Evolutionary conservation across 2,329 filamentous ascomycete genomes (phyloP), one percentile per base, ranked within the genome.

Genomic region (Myriosclerotinia scirpicola): DNA sequence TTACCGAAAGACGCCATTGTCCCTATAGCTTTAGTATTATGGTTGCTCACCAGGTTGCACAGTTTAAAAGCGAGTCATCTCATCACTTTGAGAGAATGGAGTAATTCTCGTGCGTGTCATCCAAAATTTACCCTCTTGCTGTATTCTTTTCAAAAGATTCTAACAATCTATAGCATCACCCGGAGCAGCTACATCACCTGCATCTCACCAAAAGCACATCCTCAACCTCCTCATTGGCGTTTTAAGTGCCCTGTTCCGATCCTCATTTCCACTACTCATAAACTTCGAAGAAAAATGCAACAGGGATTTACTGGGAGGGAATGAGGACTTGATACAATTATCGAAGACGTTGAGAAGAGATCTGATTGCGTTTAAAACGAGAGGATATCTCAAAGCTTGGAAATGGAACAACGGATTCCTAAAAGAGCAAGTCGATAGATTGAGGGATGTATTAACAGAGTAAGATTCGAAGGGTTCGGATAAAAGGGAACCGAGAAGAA

Each of bases 21-120:
- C n/a, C 73, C 72, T 5, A 71, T 75, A 2, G 71, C 71, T 22
- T 55, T 75, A 8, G 71, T 73, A 1, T 50, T 75, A 22, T 75
- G 71, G 71, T 70, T 73, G 40, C 66, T 75, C 2, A 54, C 72
- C 15, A 64, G 72, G 6, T 67, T 73, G 9, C 55, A 73, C 4
- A 69, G 69, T 61, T 64, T 72, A 22, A 67, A 68, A 20, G 66
- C 70, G 7, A 70, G 68, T 53, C 69, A 73, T 65, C 48, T 73
- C 12, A 64, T 67, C 5, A 72, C 70, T 58, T 67, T 73, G 54
- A 65, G 65, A 44, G 54, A 53, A 34, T 20, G 5, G 42, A 69
- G 53, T 54, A 67, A n/a, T 71, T 71, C 46, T 65, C 54, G 34
- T 61, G 40, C 7, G 67, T 67, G 58, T 26, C 61, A 65, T 69